A percentile compares a stretch with the other conserved stretches of the same genome.
Conservation (phyloP, 345 rosid species). For the Eucalyptus sp. region DNA sequence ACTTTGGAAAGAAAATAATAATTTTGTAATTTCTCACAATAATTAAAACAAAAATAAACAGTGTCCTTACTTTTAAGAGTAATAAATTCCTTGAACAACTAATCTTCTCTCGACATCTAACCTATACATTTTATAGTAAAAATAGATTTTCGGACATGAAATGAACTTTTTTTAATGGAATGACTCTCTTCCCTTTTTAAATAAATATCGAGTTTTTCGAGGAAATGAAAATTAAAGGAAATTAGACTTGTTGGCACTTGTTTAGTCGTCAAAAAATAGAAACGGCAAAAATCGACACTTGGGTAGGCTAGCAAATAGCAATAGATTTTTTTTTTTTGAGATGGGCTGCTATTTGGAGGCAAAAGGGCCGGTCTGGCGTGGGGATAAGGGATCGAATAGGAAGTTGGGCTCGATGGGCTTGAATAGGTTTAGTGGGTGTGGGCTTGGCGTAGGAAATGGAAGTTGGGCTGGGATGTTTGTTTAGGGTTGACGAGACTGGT, state of each 20-base stretch:
- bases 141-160: background rate
- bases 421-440: background rate
- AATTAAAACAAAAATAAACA: background rate
- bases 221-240: background rate
- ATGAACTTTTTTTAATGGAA: background rate
- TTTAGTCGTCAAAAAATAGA: background rate
- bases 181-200: too few species aligned
- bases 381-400: too few species aligned
- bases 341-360: too few species aligned
- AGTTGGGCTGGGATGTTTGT: background rate
- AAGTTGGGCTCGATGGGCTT: too few species aligned
- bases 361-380: too few species aligned
- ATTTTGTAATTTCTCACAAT: fast-evolving
- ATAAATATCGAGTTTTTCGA: too few species aligned
- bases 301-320: too few species aligned
- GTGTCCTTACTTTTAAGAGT: background rate
- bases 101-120: background rate
- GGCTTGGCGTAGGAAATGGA: background rate
- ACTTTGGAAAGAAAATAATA: background rate
- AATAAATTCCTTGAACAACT: background rate
- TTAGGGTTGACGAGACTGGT: background rate
- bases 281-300: background rate
- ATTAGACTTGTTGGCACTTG: background rate
- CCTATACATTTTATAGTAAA: background rate
- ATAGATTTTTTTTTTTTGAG: too few species aligned